A percentile compares a stretch with the other conserved stretches of the same genome.
Conservation (phyloP, 2,329 filamentous ascomycete species). For the Camptophora hylomeconis region DNA sequence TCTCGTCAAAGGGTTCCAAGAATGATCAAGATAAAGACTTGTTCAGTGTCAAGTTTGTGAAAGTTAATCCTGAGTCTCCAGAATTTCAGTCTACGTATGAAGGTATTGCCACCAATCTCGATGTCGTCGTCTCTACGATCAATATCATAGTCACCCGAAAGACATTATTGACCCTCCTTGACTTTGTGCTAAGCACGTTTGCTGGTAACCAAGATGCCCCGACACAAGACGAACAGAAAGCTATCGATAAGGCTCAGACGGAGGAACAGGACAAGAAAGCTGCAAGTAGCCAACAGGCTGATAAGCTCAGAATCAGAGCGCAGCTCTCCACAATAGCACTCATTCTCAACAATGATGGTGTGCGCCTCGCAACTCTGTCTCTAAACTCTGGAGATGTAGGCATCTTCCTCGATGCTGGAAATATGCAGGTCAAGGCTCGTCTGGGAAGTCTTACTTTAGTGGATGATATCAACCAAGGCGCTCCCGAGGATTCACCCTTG, state of each 20-base stretch:
- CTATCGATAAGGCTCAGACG: conserved; percentile 25
- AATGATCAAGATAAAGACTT: conserved; percentile 64
- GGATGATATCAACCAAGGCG: conserved; percentile 87
- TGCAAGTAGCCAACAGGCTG: conserved; percentile 39
- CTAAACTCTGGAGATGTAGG: conserved; percentile 86
- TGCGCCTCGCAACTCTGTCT: conserved; percentile 80
- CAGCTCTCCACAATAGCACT: conserved; percentile 86
- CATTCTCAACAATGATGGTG: conserved; percentile 94
- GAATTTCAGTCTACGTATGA: conserved; percentile 89
- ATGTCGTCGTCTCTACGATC: conserved; percentile 85
- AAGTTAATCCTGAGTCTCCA: conserved; percentile 79
- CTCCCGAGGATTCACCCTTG: conserved; percentile 65
- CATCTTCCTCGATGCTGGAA: conserved; percentile 72
- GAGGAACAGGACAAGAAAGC: conserved; percentile 9
- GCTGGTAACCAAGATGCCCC: conserved; percentile 42
- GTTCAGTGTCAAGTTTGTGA: conserved; percentile 77
- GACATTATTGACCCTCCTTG: conserved; percentile 79
- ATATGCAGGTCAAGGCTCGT: conserved; percentile 76
- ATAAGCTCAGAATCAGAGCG: conserved; percentile 85
- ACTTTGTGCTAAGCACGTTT: conserved; percentile 91
- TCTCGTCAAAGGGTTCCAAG: conserved; percentile 72
- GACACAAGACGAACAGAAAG: conserved; percentile 23
- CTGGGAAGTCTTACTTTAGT: conserved; percentile 79
- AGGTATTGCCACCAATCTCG: conserved; percentile 84
- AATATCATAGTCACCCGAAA: conserved; percentile 89